Evolutionary conservation across 1,284 basidiomycete genomes (phyloP).

Genomic region (Puccinia triticina): DNA sequence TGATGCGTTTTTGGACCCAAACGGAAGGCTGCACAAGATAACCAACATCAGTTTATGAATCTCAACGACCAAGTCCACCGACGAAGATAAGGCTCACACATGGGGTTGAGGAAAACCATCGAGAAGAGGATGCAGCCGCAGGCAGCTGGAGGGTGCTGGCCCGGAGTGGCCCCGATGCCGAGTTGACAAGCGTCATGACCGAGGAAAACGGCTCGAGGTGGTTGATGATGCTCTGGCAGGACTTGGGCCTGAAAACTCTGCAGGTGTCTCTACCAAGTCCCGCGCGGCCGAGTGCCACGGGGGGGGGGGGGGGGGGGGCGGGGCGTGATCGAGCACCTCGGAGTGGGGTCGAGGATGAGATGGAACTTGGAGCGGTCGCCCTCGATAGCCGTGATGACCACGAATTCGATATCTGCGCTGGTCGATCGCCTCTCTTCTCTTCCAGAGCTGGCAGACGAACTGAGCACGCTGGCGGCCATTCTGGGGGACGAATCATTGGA

Average conservation of each 20-base stretch:
- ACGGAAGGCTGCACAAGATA: constrained; percentile 1
- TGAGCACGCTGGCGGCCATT: constrained; percentile 73
- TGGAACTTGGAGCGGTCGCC: constrained; percentile 77
- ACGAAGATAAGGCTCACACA: neutral
- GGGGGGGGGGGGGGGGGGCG: too few relatives aligned
- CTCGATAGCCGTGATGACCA: constrained; percentile 71
- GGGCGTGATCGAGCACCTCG: too few relatives aligned
- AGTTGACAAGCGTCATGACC: neutral
- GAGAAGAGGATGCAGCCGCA: neutral
- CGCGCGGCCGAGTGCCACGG: too few relatives aligned
- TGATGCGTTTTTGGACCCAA: constrained; percentile 45
- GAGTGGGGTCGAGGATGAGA: constrained; percentile 67
- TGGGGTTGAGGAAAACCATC: neutral
- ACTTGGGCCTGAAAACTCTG: too few relatives aligned
- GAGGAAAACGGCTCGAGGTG: neutral
- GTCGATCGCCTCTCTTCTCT: neutral
- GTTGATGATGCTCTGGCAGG: too few relatives aligned
- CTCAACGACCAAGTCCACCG: neutral
- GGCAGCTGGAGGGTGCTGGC: neutral
- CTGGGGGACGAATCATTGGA: constrained; percentile 65
- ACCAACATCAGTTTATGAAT: neutral
- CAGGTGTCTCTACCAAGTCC: too few relatives aligned
- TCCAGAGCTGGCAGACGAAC: constrained; percentile 25
- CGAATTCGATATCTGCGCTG: neutral
- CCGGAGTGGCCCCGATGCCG: neutral